A percentile compares a stretch with the other conserved stretches of the same genome.
These are phyloP conservation scores for Babesia microti DNA, from an alignment of 169 alveolate genomes.

Conservation along the genomic window DNA sequence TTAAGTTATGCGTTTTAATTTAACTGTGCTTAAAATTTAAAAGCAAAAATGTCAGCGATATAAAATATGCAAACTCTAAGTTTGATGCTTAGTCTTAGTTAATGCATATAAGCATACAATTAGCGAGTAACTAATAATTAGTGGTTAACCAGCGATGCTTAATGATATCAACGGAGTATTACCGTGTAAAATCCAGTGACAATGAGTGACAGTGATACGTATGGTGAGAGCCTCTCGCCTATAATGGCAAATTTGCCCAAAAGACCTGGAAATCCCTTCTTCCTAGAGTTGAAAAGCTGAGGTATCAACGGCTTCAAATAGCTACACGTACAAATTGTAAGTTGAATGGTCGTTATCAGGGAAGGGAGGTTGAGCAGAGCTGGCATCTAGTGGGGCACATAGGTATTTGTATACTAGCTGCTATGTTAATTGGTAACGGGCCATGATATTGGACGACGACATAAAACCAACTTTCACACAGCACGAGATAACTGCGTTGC, in stretches of 20 bases:
- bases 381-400: constrained; percentile 61
- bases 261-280: constrained; percentile 82
- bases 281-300: constrained; percentile 64
- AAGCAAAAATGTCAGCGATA: too few relatives aligned
- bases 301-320: constrained; percentile 82
- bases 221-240: constrained; percentile 89
- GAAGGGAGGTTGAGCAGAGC: constrained; percentile 86
- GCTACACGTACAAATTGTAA: constrained; percentile 87
- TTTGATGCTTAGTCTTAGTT: too few relatives aligned
- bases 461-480: neutral
- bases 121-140: too few relatives aligned
- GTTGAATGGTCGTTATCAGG: constrained; percentile 74
- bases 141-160: neutral
- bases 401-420: neutral
- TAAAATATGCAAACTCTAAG: too few relatives aligned
- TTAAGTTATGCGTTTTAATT: too few relatives aligned
- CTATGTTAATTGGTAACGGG: too few relatives aligned
- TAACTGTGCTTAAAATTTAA: too few relatives aligned
- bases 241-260: constrained; percentile 88
- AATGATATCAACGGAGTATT: constrained; percentile 60
- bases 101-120: neutral
- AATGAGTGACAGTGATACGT: constrained; percentile 78
- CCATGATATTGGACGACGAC: neutral
- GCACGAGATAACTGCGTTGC: constrained; percentile 33
- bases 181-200: constrained; percentile 76